Evolutionary conservation across 805 yeast species (phyloP).

Genomic region (Yarrowia phangngaensis): DNA sequence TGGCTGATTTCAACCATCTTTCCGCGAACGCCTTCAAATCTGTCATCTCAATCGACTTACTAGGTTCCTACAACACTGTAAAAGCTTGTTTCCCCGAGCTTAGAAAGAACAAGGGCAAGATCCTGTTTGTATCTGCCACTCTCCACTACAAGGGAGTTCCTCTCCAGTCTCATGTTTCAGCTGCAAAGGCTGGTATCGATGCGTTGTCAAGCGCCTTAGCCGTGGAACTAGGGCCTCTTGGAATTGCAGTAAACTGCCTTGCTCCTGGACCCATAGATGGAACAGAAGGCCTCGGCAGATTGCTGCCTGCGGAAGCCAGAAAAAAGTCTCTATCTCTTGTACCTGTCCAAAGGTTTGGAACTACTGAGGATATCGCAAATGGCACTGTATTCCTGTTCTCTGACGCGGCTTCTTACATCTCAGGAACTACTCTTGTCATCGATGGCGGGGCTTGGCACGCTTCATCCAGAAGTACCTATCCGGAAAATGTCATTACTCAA

Average conservation of each 20-base stretch:
- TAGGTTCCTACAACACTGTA: conserved; percentile 86
- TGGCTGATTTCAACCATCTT: conserved; percentile 71
- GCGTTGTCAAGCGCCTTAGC: conserved; percentile 80
- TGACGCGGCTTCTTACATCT: conserved; percentile 71
- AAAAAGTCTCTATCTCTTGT: conserved; percentile 41
- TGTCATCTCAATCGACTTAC: conserved; percentile 77
- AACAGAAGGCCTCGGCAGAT: conserved; percentile 79
- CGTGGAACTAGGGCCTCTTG: conserved; percentile 87
- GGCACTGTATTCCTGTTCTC: conserved; percentile 81
- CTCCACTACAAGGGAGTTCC: conserved; percentile 86
- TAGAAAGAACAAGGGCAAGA: conserved; percentile 60
- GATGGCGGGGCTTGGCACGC: conserved; percentile 91
- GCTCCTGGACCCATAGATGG: conserved; percentile 90
- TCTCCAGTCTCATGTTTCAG: conserved; percentile 83
- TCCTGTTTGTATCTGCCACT: conserved; percentile 84
- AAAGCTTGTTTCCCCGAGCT: conserved; percentile 74
- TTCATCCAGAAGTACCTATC: conserved; percentile 2
- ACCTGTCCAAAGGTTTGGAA: conserved; percentile 54
- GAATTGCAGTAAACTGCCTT: conserved; percentile 73
- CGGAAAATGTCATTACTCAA: conserved; percentile 8
- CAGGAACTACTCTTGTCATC: conserved; percentile 74
- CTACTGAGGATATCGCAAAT: conserved; percentile 76
- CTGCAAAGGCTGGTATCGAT: conserved; percentile 94
- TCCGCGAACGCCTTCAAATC: conserved; percentile 84
- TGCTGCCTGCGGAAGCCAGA: conserved; percentile 46